phyloP scores from a whole-genome alignment of 345 rosid genomes.

The Eucalyptus cladocalyx region DNA sequence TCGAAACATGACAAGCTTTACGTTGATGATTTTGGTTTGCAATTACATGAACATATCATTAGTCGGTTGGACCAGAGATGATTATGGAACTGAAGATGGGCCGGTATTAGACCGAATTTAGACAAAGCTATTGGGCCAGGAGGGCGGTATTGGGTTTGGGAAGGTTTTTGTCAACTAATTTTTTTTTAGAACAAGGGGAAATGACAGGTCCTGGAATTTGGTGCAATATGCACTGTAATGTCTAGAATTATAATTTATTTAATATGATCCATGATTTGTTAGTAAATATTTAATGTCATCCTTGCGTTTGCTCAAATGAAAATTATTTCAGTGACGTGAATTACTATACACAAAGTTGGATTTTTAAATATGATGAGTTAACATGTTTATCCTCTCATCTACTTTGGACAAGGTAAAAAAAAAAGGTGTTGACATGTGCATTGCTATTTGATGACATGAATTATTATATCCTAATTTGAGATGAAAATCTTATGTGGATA shows the following conservation, averaged over 20 bases:
- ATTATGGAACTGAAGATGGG: neutral
- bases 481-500: neutral
- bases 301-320: neutral
- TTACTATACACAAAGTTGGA: neutral
- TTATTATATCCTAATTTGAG: neutral
- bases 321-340: neutral
- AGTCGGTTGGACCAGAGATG: neutral
- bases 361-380: neutral
- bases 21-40: neutral
- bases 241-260: neutral
- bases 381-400: neutral
- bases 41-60: neutral
- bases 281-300: neutral
- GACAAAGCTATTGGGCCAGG: neutral
- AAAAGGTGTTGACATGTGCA: neutral
- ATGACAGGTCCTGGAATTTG: neutral
- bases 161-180: neutral
- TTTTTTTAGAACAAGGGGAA: neutral
- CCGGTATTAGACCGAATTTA: neutral
- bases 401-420: fast-evolving
- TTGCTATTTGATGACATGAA: neutral
- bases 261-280: fast-evolving
- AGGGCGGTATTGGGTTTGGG: neutral
- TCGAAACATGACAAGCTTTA: neutral
- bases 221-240: fast-evolving